Base-by-base conservation (phyloP, 768 basidiomycete genomes). In the Amanita molliuscula region DNA sequence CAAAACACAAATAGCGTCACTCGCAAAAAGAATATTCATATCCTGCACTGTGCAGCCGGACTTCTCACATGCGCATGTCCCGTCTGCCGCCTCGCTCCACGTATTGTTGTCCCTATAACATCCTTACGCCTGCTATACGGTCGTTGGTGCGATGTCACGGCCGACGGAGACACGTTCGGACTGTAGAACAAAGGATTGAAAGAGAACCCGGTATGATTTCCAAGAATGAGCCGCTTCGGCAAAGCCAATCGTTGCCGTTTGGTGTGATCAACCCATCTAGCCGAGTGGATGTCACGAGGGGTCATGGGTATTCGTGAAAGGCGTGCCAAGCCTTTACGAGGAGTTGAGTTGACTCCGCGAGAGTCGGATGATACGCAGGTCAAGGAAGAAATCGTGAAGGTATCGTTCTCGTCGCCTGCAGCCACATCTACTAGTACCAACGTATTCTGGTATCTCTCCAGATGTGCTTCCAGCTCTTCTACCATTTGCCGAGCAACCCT, bases 161-260 rank as follows among this genome's bases (percentile, higher is more conserved):
- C 48, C 51, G 35, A 51, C 37, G 47, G 53, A 11, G 46, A 52
- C 20, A 51, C 56, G 7, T 59, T 43, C 23, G 53, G 56, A 33
- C 65, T 64, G 46, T 64, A 69, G 54, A 67, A 69, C 9, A 66
- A 51, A 11, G 67, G 66, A 36, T 69, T 69, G 48, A 69, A 69
- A 2, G 67, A 69, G 50, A 69, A 69, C 0, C 67, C 66, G 31
- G 55, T 65, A 42, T 64, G 66, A 5, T 60, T 55, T 3, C 57
- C 57, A 9, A 59, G 51, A n/a, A 64, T 62, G 40, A 63, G 47
- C 48, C 53, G 61, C 29, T 44, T 44, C n/a, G 49, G 49, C 16
- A 18, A 29, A 20, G 49, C 21, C 13, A 34, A 5, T 21, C 8
- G 16, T 25, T 35, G 25, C 11, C 41, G 31, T 28, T 36, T 35